Conservation (phyloP, 1,284 basidiomycete species). For the Entoloma clypeatum region DNA sequence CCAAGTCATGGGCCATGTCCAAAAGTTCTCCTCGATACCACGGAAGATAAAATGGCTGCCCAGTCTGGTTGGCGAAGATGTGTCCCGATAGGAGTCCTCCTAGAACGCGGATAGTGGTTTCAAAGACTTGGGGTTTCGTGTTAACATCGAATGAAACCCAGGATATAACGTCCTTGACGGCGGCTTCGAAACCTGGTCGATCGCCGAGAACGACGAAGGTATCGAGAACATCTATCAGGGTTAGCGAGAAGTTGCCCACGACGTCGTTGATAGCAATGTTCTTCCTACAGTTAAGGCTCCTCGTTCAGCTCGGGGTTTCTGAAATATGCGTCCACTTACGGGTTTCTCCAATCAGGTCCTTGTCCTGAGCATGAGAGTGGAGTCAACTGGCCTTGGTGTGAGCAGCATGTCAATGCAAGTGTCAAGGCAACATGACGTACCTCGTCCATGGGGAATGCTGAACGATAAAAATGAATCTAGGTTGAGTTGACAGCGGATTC, state of each 20-base stretch:
- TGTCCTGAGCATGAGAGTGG: constrained; percentile 83
- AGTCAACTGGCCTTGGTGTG: constrained; percentile 51
- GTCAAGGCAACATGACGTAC: constrained; percentile 32
- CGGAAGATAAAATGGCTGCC: constrained; percentile 66
- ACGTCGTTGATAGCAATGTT: constrained; percentile 81
- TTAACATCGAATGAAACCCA: constrained; percentile 85
- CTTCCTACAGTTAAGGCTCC: constrained; percentile 39
- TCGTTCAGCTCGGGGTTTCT: constrained; percentile 11
- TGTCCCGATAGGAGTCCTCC: constrained; percentile 88
- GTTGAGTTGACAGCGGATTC: constrained; percentile 3
- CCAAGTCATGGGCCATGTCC: constrained; percentile 79
- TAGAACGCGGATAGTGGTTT: constrained; percentile 85
- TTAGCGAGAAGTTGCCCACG: constrained; percentile 81
- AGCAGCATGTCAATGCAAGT: constrained; percentile 10
- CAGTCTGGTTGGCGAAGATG: constrained; percentile 66
- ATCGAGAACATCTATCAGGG: constrained; percentile 79
- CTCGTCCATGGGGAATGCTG: constrained; percentile 83
- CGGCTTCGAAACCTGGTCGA: constrained; percentile 66
- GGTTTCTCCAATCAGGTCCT: constrained; percentile 77
- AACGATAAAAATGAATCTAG: constrained; percentile 6
- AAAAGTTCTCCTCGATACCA: constrained; percentile 78
- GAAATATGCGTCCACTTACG: constrained; percentile 46
- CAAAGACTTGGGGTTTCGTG: constrained; percentile 89
- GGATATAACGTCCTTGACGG: constrained; percentile 70
- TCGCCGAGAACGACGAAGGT: constrained; percentile 79